A percentile compares a stretch with the other conserved stretches of the same genome.
Conservation (phyloP, 345 rosid species). For the Acer campestre region DNA sequence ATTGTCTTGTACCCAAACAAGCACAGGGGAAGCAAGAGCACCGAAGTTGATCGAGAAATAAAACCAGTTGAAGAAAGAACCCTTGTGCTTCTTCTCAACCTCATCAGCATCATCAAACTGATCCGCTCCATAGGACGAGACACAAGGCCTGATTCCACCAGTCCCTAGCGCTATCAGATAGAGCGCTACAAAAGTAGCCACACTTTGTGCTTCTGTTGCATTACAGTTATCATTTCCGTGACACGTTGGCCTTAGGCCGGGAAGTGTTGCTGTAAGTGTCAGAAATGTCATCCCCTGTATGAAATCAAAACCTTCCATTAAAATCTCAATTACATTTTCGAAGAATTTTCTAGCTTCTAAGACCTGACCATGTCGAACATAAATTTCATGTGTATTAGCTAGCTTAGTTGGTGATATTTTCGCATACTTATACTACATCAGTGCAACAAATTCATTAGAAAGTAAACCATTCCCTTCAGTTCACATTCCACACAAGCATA, state of each 20-base stretch:
- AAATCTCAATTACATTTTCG: no score
- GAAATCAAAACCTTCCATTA: neutral
- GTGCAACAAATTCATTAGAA: no score
- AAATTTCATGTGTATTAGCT: no score
- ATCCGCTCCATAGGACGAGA: constrained; percentile 77
- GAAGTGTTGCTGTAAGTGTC: constrained; percentile 62
- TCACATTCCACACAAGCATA: no score
- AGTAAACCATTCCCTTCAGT: no score
- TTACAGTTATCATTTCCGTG: constrained; percentile 30
- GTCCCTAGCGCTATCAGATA: constrained; percentile 72
- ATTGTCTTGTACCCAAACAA: constrained; percentile 69
- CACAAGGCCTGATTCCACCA: constrained; percentile 80
- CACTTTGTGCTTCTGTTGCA: constrained; percentile 41
- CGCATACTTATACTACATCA: no score
- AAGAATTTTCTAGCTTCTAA: no score
- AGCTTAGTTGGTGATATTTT: no score
- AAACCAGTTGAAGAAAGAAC: constrained; percentile 83
- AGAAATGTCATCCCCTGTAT: constrained; percentile 64
- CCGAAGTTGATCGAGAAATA: constrained; percentile 71
- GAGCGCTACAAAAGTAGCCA: constrained; percentile 51
- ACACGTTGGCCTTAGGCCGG: constrained; percentile 57
- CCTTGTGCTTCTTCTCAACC: constrained; percentile 56
- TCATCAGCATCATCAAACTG: constrained; percentile 72
- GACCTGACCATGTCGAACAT: no score
- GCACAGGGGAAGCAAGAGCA: constrained; percentile 66